A percentile compares a stretch with the other conserved stretches of the same genome.
Evolutionary conservation across 129 eudicot species (phyloP).

Genomic region (Artemisia argyi): DNA sequence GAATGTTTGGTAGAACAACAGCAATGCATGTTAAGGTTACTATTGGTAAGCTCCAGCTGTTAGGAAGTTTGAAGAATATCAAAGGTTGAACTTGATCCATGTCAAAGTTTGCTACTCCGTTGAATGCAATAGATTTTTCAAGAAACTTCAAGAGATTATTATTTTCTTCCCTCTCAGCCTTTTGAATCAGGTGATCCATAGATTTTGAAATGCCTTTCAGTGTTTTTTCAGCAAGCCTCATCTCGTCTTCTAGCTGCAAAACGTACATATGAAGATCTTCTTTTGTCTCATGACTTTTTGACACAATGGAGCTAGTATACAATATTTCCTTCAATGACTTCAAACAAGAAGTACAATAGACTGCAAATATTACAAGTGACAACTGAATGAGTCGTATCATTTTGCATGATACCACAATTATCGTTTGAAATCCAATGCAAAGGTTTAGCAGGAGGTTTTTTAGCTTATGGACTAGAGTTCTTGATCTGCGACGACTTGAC

Average conservation of each 20-base stretch:
- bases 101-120: constrained; percentile 18
- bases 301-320: background rate
- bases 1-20: background rate
- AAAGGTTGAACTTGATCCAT: background rate
- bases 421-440: constrained; percentile 10
- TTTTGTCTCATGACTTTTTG: background rate
- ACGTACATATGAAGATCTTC: constrained; percentile 1
- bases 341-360: constrained; percentile 16
- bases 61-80: background rate
- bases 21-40: constrained; percentile 20
- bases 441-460: background rate
- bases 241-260: constrained; percentile 3
- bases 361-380: background rate
- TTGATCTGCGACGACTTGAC: background rate
- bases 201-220: constrained; percentile 16
- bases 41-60: constrained; percentile 21
- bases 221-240: background rate
- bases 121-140: background rate
- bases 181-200: background rate
- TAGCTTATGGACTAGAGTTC: background rate
- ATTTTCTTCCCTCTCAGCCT: constrained; percentile 4
- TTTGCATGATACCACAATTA: constrained; percentile 23
- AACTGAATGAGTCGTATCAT: background rate
- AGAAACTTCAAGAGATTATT: constrained; percentile 9
- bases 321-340: constrained; percentile 18